These are phyloP conservation scores for Blastocystis sp. DNA, from an alignment of 352 stramenopile species.

Conservation along the genomic window DNA sequence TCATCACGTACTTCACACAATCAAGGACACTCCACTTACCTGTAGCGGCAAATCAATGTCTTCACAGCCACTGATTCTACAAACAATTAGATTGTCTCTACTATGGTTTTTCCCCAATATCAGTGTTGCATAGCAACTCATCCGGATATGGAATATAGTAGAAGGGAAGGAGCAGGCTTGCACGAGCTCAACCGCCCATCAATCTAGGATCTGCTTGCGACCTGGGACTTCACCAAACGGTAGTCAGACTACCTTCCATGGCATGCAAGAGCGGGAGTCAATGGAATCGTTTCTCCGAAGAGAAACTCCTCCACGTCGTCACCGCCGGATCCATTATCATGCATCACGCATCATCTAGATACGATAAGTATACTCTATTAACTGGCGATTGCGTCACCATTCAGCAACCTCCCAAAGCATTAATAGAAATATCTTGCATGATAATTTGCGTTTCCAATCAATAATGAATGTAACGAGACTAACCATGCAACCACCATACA, in stretches of 20 bases:
- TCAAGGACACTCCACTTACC: constrained; percentile 42
- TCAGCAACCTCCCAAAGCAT: not conserved
- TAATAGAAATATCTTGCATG: constrained; percentile 43
- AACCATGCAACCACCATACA: constrained; percentile 29
- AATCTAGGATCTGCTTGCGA: constrained; percentile 56
- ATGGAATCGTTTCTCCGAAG: not conserved
- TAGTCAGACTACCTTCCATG: constrained; percentile 56
- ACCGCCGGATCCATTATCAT: constrained; percentile 3
- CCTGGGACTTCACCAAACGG: constrained; percentile 54
- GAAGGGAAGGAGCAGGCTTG: constrained; percentile 52
- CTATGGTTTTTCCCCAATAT: constrained; percentile 57
- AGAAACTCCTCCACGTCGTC: not conserved
- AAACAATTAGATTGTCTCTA: constrained; percentile 42
- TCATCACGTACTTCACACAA: constrained; percentile 47
- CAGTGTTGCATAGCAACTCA: constrained; percentile 57
- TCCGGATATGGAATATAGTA: constrained; percentile 58
- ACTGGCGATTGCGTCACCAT: not conserved
- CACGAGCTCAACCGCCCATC: constrained; percentile 55
- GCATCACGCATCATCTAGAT: constrained; percentile 46
- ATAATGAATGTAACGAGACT: constrained; percentile 52
- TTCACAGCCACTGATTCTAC: not conserved
- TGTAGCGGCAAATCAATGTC: not conserved
- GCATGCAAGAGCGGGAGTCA: constrained; percentile 56
- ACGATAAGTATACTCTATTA: constrained; percentile 44
- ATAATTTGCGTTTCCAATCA: constrained; percentile 56